Evolutionary conservation across 2,329 filamentous ascomycete species (phyloP).

Genomic region (Mariannaea sp.): DNA sequence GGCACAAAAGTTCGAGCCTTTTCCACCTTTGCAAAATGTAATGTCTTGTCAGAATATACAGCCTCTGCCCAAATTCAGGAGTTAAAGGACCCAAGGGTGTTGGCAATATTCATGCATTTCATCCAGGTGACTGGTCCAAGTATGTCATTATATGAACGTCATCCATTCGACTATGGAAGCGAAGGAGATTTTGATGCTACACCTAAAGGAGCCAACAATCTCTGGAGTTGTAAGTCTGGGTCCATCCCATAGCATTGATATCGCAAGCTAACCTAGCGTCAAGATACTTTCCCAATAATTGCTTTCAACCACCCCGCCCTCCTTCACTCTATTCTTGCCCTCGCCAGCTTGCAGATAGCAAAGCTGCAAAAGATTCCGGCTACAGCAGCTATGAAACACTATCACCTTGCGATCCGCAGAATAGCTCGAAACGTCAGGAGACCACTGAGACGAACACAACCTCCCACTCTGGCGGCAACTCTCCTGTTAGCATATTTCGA

Average conservation of each 20-base stretch:
- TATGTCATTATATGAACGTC: constrained; percentile 85
- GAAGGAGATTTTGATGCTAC: constrained; percentile 61
- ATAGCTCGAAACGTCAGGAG: constrained; percentile 77
- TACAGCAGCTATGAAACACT: constrained; percentile 87
- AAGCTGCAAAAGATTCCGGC: constrained; percentile 75
- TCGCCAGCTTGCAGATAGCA: constrained; percentile 86
- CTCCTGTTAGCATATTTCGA: constrained; percentile 90
- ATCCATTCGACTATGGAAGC: constrained; percentile 73
- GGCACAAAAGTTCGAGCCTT: constrained; percentile 56
- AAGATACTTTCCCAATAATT: constrained; percentile 80
- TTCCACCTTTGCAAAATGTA: constrained; percentile 52
- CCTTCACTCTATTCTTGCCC: constrained; percentile 86
- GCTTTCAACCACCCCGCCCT: constrained; percentile 85
- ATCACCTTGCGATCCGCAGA: constrained; percentile 80
- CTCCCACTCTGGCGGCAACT: constrained; percentile 85
- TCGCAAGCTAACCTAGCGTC: constrained; percentile 27
- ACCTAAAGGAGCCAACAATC: constrained; percentile 65
- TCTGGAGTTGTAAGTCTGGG: constrained; percentile 62
- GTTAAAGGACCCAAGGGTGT: constrained; percentile 78
- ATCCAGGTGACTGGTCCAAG: constrained; percentile 85
- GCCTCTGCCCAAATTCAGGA: constrained; percentile 71
- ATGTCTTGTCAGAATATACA: constrained; percentile 66
- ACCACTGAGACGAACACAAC: constrained; percentile 69
- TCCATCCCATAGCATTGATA: neutral
- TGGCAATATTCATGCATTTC: constrained; percentile 88